These are phyloP conservation scores for Hanseniaspora guilliermondii DNA, from an alignment of 805 yeast species.

Conservation along the genomic window DNA sequence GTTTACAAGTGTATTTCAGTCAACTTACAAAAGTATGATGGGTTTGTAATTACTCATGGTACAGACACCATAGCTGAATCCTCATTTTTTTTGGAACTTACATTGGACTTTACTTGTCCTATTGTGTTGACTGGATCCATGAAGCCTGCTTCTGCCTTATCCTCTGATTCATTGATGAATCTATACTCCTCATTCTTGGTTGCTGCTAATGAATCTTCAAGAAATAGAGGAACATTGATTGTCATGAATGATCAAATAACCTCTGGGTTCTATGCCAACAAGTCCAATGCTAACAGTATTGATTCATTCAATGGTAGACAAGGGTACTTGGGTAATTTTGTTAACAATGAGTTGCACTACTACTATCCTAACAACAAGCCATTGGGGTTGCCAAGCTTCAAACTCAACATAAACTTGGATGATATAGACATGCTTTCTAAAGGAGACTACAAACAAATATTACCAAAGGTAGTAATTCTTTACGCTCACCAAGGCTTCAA, in stretches of 20 bases:
- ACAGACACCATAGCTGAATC: slow-evolving; percentile 61
- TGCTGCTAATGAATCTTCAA: slow-evolving; percentile 40
- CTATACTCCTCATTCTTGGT: slow-evolving; percentile 56
- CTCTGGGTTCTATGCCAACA: slow-evolving; percentile 58
- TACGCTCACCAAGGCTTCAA: slow-evolving; percentile 53
- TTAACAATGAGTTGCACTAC: slow-evolving; percentile 51
- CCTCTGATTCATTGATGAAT: slow-evolving; percentile 65
- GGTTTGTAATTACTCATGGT: slow-evolving; percentile 59
- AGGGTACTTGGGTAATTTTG: slow-evolving; percentile 60
- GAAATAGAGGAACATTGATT: slow-evolving; percentile 49
- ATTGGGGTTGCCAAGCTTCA: slow-evolving; percentile 35
- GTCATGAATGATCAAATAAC: slow-evolving; percentile 58
- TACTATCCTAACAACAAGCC: slow-evolving; percentile 54
- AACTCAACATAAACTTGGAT: slow-evolving; percentile 25
- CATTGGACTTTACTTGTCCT: slow-evolving; percentile 37
- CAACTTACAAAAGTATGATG: slow-evolving; percentile 38
- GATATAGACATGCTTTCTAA: slow-evolving; percentile 13
- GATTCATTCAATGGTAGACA: slow-evolving; percentile 63
- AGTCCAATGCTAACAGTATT: slow-evolving; percentile 55
- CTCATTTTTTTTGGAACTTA: slow-evolving; percentile 46
- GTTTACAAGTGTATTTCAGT: slow-evolving; percentile 37
- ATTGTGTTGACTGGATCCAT: slow-evolving; percentile 61
- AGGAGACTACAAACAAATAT: neutral
- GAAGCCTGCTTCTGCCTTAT: slow-evolving; percentile 61
- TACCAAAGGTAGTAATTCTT: slow-evolving; percentile 38